Evolutionary conservation across 2,329 filamentous ascomycete species (phyloP), one percentile per base, ranked within the genome.

Genomic region (Alternaria brassicicola): DNA sequence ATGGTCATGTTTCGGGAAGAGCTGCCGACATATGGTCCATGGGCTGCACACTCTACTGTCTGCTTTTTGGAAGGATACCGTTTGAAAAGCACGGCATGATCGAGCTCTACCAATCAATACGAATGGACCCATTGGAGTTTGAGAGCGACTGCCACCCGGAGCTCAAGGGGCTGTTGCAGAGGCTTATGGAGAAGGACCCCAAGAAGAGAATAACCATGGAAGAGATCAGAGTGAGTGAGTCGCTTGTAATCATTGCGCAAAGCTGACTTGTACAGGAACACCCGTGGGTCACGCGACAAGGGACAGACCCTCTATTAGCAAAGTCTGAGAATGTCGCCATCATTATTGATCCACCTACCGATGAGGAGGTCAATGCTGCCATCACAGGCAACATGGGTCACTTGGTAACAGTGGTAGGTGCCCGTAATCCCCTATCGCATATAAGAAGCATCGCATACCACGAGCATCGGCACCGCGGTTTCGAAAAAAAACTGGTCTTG

Each of bases 21-120:
- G 93, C 94, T 4, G 92, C 92, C 4, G 95, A 99, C 77, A 93
- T 99, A 52, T 99, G 95, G 95, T 96, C 94, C 3, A 98, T 98
- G 94, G 95, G 95, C 6, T 89, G 97, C 8, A 96, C 93, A 2
- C 82, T 99, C 2, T 98, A 94, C 75, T 99, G 95, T 75, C 83
- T 99, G 36, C 88, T 90, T 60, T 98, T 96, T 70, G 95, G 95
- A 30, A 84, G 82, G 48, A 89, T 99, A 61, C 95, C 95, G 0
- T 99, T 98, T 72, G 89, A 93, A 70, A 86, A 89, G 55, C 82
- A 86, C 6, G 88, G 87, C 17, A 88, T 97, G 59, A 82, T 97
- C 55, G 93, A 97, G 49, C 86, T 98, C 62, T 98, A 96, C 73
- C 89, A 96, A 58, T 88, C 92, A 5, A 98, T 99, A 78, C 89